Evolutionary conservation across 768 basidiomycete genomes (phyloP).

Genomic region (Suillus tomentosus): DNA sequence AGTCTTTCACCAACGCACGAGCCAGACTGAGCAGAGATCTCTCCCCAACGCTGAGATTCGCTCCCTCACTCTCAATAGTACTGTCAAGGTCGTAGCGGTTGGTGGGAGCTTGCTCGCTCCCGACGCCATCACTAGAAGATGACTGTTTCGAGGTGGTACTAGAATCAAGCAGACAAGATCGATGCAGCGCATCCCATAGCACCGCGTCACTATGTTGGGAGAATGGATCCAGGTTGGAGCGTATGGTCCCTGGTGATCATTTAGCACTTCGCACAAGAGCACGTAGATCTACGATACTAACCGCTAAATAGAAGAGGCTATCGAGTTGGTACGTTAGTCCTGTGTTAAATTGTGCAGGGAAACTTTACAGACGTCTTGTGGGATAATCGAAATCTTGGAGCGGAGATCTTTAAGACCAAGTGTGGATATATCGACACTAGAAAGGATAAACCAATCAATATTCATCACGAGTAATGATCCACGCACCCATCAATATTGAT

Average conservation of each 20-base stretch:
- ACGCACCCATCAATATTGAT: constrained; percentile 66
- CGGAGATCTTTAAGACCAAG: constrained; percentile 69
- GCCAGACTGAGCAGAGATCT: constrained; percentile 54
- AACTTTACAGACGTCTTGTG: constrained; percentile 55
- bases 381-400: constrained; percentile 62
- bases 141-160: constrained; percentile 20
- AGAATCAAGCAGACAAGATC: constrained; percentile 50
- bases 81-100: constrained; percentile 53
- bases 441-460: constrained; percentile 10
- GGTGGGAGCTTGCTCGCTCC: constrained; percentile 19
- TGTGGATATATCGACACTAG: constrained; percentile 63
- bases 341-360: neutral
- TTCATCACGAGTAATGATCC: neutral
- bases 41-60: constrained; percentile 49
- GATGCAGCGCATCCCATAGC: constrained; percentile 73
- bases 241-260: constrained; percentile 51
- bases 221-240: constrained; percentile 62
- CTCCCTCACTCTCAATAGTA: constrained; percentile 53
- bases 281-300: constrained; percentile 35
- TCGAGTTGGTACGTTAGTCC: constrained; percentile 13
- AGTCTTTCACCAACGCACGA: constrained; percentile 53
- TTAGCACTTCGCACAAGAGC: constrained; percentile 15
- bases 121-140: constrained; percentile 22
- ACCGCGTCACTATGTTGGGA: constrained; percentile 61
- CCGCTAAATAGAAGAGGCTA: constrained; percentile 62